Percentiles rank a stretch among this genome's conserved stretches.
Evolutionary conservation across 2,329 filamentous ascomycete genomes (phyloP).

Genomic region (Dothidotthia symphoricarpi): DNA sequence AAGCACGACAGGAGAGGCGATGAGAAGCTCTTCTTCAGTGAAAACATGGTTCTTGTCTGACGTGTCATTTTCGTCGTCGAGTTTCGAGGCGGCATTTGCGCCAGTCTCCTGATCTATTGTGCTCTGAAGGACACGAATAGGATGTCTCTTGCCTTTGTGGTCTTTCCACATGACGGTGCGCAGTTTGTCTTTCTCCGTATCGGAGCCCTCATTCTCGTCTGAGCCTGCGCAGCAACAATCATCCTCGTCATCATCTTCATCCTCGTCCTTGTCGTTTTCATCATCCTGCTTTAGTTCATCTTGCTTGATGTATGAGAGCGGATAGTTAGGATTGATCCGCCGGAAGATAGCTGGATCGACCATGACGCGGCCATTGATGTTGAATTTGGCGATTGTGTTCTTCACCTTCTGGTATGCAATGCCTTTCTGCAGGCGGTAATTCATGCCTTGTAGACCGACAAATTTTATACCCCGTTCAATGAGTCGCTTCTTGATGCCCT

Average conservation of each 20-base stretch:
- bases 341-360: slow-evolving; percentile 80
- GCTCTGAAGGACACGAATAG: slow-evolving; percentile 53
- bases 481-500: slow-evolving; percentile 61
- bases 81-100: slow-evolving; percentile 43
- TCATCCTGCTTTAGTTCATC: slow-evolving; percentile 63
- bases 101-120: slow-evolving; percentile 44
- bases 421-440: slow-evolving; percentile 79
- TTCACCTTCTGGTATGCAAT: slow-evolving; percentile 84
- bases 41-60: slow-evolving; percentile 54
- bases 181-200: slow-evolving; percentile 36
- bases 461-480: slow-evolving; percentile 84
- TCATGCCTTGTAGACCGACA: slow-evolving; percentile 73
- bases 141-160: slow-evolving; percentile 49
- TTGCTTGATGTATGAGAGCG: slow-evolving; percentile 69
- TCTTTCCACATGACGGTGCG: slow-evolving; percentile 48
- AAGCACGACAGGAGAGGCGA: slow-evolving; percentile 79
- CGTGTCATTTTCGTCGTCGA: slow-evolving; percentile 48
- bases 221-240: slow-evolving; percentile 37
- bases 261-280: slow-evolving; percentile 50
- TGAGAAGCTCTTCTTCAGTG: slow-evolving; percentile 78
- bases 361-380: slow-evolving; percentile 86
- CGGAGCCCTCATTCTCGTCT: slow-evolving; percentile 20
- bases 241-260: slow-evolving; percentile 52
- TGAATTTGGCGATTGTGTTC: slow-evolving; percentile 71
- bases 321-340: slow-evolving; percentile 83